A percentile compares a stretch with the other conserved stretches of the same genome.
phyloP scores from a whole-genome alignment of 441 rosid species.

The Flueggea neowawraea region DNA sequence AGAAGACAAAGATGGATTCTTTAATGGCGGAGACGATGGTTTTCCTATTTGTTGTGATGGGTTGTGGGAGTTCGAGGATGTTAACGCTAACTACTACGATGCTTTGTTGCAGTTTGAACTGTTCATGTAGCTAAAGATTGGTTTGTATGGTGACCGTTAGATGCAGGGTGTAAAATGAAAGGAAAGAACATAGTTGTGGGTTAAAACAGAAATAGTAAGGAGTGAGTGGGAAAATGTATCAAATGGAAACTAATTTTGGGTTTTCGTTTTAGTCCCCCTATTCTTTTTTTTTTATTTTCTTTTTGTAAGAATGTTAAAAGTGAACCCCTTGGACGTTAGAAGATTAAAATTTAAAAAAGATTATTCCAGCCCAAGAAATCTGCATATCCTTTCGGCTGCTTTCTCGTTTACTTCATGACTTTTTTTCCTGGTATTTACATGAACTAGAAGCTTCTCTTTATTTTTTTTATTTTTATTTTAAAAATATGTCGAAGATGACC shows the following conservation, averaged over 20 bases:
- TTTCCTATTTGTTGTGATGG: slow-evolving; percentile 33
- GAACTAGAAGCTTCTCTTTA: too few species aligned
- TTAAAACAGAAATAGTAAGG: neutral
- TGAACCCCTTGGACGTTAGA: neutral
- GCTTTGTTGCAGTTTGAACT: slow-evolving; percentile 66
- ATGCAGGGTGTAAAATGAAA: too few species aligned
- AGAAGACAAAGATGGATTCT: slow-evolving; percentile 13
- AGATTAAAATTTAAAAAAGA: neutral
- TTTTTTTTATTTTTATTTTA: too few species aligned
- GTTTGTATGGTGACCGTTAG: too few species aligned
- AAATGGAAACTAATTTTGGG: slow-evolving; percentile 21
- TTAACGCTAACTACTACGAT: slow-evolving; percentile 66
- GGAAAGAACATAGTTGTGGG: slow-evolving; percentile 3
- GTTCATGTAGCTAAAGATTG: slow-evolving; percentile 39
- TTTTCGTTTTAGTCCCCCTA: slow-evolving; percentile 19
- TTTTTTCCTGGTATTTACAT: too few species aligned
- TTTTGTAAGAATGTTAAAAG: slow-evolving; percentile 9
- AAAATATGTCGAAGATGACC: too few species aligned
- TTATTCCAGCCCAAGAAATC: too few species aligned
- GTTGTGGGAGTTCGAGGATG: slow-evolving; percentile 83
- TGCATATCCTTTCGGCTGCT: too few species aligned
- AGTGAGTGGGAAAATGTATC: slow-evolving; percentile 6
- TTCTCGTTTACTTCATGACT: too few species aligned
- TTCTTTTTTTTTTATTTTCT: neutral
- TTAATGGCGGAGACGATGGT: slow-evolving; percentile 31